phyloP scores from a whole-genome alignment of 2,329 filamentous ascomycete species.

The Pseudomassariella vexata region DNA sequence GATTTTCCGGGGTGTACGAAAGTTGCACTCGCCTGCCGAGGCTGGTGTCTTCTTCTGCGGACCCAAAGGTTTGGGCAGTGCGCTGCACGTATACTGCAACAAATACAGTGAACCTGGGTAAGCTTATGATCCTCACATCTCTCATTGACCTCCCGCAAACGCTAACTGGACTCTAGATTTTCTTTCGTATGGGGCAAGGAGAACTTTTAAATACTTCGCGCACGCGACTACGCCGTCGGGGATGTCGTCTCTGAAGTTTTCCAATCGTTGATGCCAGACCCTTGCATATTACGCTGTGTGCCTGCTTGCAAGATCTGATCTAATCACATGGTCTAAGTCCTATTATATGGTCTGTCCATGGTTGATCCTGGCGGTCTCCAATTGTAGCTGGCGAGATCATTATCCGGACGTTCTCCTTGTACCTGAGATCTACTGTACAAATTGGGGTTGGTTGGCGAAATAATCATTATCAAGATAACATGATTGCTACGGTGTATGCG shows the following conservation, averaged over 20 bases:
- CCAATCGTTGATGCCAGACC: no score
- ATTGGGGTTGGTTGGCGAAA: no score
- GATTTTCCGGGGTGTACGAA: constrained; percentile 78
- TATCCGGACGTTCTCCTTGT: no score
- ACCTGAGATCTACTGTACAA: no score
- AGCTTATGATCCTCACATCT: constrained; percentile 28
- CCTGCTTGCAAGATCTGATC: no score
- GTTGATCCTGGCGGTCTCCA: no score
- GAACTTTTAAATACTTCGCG: constrained; percentile 57
- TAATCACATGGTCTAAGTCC: no score
- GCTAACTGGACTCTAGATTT: constrained; percentile 47
- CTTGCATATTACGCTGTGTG: no score
- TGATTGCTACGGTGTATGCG: no score
- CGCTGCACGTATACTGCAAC: constrained; percentile 78
- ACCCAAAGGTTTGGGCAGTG: constrained; percentile 71
- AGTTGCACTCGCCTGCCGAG: constrained; percentile 68
- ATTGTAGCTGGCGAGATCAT: no score
- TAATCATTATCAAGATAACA: no score
- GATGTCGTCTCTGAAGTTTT: constrained; percentile 25
- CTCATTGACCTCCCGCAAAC: not conserved
- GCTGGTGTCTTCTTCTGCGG: constrained; percentile 82
- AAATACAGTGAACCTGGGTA: constrained; percentile 80
- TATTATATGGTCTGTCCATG: no score
- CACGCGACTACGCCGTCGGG: constrained; percentile 22
- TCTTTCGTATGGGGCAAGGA: constrained; percentile 65